Conservation (phyloP, 169 alveolate species). For the Eimeria acervulina region DNA sequence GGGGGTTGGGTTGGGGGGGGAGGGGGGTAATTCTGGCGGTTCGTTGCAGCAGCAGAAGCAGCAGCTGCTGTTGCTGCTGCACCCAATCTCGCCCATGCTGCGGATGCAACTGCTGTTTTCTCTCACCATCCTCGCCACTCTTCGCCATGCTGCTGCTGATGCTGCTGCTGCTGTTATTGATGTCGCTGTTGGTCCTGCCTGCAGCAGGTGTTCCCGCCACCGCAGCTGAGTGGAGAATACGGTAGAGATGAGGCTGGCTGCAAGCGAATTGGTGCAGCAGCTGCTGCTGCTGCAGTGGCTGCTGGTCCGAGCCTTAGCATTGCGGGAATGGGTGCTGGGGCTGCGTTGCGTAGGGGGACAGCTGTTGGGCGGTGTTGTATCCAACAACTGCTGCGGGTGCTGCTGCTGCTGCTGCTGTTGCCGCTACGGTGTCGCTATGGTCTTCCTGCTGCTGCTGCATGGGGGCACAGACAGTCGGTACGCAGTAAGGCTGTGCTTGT, state of each 20-base stretch:
- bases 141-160: constrained; percentile 25
- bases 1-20: too few species aligned
- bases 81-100: neutral
- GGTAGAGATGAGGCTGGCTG: neutral
- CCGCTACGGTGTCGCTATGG: neutral
- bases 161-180: constrained; percentile 2
- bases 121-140: too few species aligned
- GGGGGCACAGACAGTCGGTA: neutral
- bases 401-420: constrained; percentile 30
- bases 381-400: neutral
- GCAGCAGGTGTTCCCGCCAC: constrained; percentile 12
- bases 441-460: constrained; percentile 28
- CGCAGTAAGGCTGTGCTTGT: constrained; percentile 15
- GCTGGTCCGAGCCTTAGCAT: constrained; percentile 93
- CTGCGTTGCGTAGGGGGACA: constrained; percentile 46
- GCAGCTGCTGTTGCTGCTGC: constrained; percentile 57
- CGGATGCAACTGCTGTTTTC: neutral
- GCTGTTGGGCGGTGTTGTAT: neutral
- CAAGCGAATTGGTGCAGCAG: neutral
- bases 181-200: neutral
- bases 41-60: constrained; percentile 97
- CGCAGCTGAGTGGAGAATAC: neutral
- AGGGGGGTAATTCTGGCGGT: too few species aligned
- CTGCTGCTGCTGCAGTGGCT: constrained; percentile 89
- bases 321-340: neutral